Percentiles rank a stretch among this genome's conserved stretches.
Evolutionary conservation across 441 rosid species (phyloP).

Genomic region (Populus hybrid): DNA sequence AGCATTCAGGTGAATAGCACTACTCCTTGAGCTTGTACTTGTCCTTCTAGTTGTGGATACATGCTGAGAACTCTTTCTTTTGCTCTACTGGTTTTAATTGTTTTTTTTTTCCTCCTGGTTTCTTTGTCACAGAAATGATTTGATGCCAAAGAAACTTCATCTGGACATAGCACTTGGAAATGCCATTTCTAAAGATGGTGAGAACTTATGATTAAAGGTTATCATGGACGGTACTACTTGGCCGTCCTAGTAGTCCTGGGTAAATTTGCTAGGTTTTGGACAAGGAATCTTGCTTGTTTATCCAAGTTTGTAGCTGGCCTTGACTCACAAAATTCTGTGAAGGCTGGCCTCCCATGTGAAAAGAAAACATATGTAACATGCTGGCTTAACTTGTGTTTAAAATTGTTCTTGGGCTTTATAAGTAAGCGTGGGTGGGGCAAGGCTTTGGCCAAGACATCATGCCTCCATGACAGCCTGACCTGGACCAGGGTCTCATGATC

Average conservation of each 20-base stretch:
- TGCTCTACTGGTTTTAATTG: slow-evolving; percentile 6
- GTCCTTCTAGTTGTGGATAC: slow-evolving; percentile 1
- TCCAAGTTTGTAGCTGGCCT: slow-evolving; percentile 8
- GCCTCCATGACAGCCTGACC: neutral
- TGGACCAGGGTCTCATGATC: neutral
- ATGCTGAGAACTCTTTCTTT: neutral
- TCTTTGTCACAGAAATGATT: slow-evolving; percentile 47
- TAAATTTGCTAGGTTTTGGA: slow-evolving; percentile 4
- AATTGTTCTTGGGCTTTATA: neutral
- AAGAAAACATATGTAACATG: neutral
- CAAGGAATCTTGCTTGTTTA: neutral
- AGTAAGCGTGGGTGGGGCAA: neutral
- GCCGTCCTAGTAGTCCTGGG: neutral
- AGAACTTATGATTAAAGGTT: slow-evolving; percentile 11
- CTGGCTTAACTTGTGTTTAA: slow-evolving; percentile 2
- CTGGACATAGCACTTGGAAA: slow-evolving; percentile 88
- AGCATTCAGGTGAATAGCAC: slow-evolving; percentile 66
- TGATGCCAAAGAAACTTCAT: slow-evolving; percentile 86
- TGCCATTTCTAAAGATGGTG: slow-evolving; percentile 71
- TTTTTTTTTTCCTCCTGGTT: slow-evolving; percentile 4
- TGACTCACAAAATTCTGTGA: neutral
- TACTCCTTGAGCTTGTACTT: slow-evolving; percentile 13
- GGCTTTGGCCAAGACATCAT: neutral
- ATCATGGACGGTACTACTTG: neutral
- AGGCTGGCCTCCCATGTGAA: neutral